Conservation (phyloP, 768 basidiomycete species). For the Amanita phalloides region DNA sequence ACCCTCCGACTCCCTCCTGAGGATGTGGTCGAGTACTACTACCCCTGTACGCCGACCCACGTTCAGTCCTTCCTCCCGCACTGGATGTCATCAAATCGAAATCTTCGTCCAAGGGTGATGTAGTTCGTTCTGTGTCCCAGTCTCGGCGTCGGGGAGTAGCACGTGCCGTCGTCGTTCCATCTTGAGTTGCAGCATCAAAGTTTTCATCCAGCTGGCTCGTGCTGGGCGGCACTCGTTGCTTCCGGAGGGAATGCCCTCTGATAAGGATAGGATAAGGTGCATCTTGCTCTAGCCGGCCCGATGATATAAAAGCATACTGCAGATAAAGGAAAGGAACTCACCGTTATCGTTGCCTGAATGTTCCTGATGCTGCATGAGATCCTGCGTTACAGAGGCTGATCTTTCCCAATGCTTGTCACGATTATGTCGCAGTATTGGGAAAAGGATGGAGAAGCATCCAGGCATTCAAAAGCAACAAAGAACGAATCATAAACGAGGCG, state of each 20-base stretch:
- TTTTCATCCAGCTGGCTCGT: not conserved
- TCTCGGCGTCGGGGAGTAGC: not conserved
- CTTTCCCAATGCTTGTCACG: too few species aligned
- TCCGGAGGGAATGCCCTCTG: slow-evolving; percentile 3
- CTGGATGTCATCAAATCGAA: slow-evolving; percentile 24
- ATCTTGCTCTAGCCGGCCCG: not conserved
- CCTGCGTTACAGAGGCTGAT: not conserved
- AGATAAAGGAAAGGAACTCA: not conserved
- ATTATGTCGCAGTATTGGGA: not conserved
- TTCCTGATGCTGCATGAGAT: slow-evolving; percentile 1
- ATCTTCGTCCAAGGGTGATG: slow-evolving; percentile 25
- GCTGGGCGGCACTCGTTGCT: not conserved
- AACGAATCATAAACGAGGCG: not conserved
- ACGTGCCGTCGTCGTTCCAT: not conserved
- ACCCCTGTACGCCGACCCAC: not conserved
- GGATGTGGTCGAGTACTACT: not conserved
- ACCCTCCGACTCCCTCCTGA: not conserved
- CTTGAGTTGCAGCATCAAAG: not conserved
- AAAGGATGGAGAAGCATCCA: not conserved
- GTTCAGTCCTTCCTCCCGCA: slow-evolving; percentile 4
- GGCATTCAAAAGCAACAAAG: slow-evolving; percentile 1
- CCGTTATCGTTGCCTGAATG: not conserved
- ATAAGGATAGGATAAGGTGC: slow-evolving; percentile 5
- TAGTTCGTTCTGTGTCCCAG: slow-evolving; percentile 13
- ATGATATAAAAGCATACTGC: not conserved